Evolutionary conservation across 192 early-diverging fungal genomes (phyloP), one percentile per base, ranked within the genome.

Genomic region (Fimicolochytrium jonesii): DNA sequence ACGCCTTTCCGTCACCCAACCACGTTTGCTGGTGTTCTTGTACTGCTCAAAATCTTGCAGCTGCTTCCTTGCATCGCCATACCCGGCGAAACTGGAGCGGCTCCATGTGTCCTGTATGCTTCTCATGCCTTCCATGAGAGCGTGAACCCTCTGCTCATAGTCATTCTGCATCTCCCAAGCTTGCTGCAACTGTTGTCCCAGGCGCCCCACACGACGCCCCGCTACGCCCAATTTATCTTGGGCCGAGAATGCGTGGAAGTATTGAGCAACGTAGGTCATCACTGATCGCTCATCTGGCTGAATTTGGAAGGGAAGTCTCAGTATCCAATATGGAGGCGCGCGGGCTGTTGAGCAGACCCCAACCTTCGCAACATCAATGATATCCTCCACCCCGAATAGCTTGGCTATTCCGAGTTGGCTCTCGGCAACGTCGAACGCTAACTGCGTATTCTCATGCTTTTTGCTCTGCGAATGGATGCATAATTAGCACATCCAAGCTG

Each of bases 201-300:
- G 88, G 69, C 94, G 91, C n/a, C 88, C 90, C 33, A 98, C 84
- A 36, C 95, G 90, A 47, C 95, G 79, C 20, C 92, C 92, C 9
- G 95, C 94, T 25, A 85, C 86, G 60, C 91, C 94, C 6, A 92
- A 83, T 66, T 88, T 91, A 48, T 89, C 88, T 74, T 93, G 76
- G 31, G 86, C 84, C 17, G 92, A 93, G 53, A 98, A 96, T 6
- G 95, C 95, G 64, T 98, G 95, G 82, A 95, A 98, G 69, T 96
- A 98, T 74, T 95, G 90, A 11, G 95, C 94, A 18, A 96, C 92
- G 54, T 98, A 98, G 30, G 95, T 97, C 92, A 97, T 98, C 17
- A 98, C 85, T 6, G 95, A 98, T 26, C 89, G 81, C 62, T 98
- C 94, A 75, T 98, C 95, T 25, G 94, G 94, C 78, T 74, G 49